These are phyloP conservation scores for Cordyceps cicadae DNA, from an alignment of 2,329 filamentous ascomycete genomes.

Conservation along the genomic window DNA sequence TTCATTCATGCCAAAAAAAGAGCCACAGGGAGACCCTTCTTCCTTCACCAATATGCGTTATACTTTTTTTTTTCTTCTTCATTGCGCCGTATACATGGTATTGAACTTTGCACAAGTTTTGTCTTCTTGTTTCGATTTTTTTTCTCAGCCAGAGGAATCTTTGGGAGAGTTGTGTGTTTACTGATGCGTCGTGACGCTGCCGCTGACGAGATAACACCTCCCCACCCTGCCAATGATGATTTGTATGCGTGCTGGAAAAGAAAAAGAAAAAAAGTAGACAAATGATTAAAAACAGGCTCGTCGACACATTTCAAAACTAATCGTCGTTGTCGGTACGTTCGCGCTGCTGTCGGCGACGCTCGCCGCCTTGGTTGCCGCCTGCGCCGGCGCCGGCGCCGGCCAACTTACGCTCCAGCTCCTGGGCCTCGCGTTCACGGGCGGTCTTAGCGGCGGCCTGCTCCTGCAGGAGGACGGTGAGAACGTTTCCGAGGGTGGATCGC, in stretches of 20 bases:
- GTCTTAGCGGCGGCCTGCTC: constrained; percentile 74
- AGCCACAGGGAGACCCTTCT: neutral
- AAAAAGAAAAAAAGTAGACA: neutral
- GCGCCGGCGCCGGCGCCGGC: constrained; percentile 33
- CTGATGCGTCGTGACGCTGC: neutral
- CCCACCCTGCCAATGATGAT: neutral
- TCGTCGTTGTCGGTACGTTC: constrained; percentile 51
- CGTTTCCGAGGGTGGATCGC: constrained; percentile 71
- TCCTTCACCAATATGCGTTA: neutral
- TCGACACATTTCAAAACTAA: constrained; percentile 24
- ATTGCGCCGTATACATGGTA: neutral
- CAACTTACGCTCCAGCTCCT: constrained; percentile 62
- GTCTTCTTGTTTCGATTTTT: neutral
- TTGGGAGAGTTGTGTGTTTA: neutral
- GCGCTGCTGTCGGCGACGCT: constrained; percentile 30
- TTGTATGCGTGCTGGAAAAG: neutral
- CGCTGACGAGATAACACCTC: neutral
- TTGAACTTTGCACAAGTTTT: neutral
- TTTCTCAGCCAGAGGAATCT: neutral
- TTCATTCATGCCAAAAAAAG: constrained; percentile 5
- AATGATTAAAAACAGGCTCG: neutral
- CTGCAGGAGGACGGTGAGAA: constrained; percentile 67
- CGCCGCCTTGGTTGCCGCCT: constrained; percentile 19
- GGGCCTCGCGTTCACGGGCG: constrained; percentile 68
- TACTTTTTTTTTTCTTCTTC: neutral